Conservation (phyloP, 768 basidiomycete genomes). For the Rubroboletus satanas region DNA sequence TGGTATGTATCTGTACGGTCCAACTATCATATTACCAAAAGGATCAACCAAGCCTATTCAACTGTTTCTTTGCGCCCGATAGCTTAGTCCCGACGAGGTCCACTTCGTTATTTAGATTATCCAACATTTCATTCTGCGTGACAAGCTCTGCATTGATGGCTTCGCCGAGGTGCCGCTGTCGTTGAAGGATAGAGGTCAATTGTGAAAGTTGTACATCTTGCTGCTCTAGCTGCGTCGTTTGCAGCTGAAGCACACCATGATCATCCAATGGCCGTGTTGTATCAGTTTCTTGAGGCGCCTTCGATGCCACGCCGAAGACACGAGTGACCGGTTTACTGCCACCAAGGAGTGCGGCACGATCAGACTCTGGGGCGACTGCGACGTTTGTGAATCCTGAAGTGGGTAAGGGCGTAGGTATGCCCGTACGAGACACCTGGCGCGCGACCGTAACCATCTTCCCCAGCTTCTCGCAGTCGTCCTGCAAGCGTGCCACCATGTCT, state of each 20-base stretch:
- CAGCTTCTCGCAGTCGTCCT: constrained; percentile 89
- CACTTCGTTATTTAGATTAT: constrained; percentile 71
- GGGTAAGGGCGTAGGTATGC: constrained; percentile 27
- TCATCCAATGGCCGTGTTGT: constrained; percentile 86
- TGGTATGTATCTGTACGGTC: constrained; percentile 30
- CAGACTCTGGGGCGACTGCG: constrained; percentile 44
- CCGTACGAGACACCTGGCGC: constrained; percentile 45
- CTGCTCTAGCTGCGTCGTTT: constrained; percentile 73
- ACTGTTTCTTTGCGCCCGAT: constrained; percentile 70
- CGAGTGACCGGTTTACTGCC: constrained; percentile 53
- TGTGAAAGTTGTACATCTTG: constrained; percentile 83
- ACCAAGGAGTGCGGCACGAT: constrained; percentile 65
- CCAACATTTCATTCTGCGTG: constrained; percentile 82
- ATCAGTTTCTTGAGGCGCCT: constrained; percentile 71
- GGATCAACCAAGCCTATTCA: constrained; percentile 68
- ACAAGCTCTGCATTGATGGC: constrained; percentile 82
- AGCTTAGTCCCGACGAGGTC: constrained; percentile 78
- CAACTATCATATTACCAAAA: constrained; percentile 3
- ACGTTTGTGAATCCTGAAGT: constrained; percentile 28
- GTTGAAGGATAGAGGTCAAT: constrained; percentile 74
- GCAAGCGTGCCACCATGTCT: constrained; percentile 83
- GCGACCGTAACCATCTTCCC: constrained; percentile 80
- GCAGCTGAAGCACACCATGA: constrained; percentile 72
- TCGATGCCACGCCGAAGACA: constrained; percentile 68
- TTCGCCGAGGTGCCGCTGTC: constrained; percentile 82